Evolutionary conservation across 2,329 filamentous ascomycete genomes (phyloP).

Genomic region (Alternaria atra): DNA sequence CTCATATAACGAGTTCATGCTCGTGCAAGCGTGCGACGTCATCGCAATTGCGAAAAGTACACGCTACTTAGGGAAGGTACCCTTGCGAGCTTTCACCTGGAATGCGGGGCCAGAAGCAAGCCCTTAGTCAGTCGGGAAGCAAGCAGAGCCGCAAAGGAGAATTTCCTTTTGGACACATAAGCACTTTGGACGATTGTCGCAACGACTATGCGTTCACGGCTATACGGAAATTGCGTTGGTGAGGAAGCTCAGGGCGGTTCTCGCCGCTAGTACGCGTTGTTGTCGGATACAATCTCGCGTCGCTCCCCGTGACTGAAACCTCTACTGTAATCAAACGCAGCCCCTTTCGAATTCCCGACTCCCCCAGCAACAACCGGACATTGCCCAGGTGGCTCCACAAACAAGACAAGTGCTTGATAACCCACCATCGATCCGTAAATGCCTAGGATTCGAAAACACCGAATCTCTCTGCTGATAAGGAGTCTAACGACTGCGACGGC

Average conservation of each 20-base stretch:
- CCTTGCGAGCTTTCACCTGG: conserved; percentile 13
- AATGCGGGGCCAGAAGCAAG: conserved; percentile 21
- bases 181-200: background rate
- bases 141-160: background rate
- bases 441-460: conserved; percentile 25
- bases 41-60: conserved; percentile 11
- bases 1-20: background rate
- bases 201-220: conserved; percentile 13
- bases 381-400: conserved; percentile 29
- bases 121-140: background rate
- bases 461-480: conserved; percentile 21
- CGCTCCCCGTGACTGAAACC: conserved; percentile 31
- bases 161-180: conserved; percentile 13
- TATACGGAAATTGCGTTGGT: conserved; percentile 15
- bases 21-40: conserved; percentile 17
- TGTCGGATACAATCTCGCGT: conserved; percentile 37
- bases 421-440: conserved; percentile 16
- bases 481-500: conserved; percentile 23
- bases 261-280: conserved; percentile 40
- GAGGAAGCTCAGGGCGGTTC: conserved; percentile 16
- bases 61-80: conserved; percentile 12
- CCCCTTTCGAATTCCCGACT: conserved; percentile 22
- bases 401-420: conserved; percentile 15
- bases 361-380: conserved; percentile 37
- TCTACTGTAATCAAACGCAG: conserved; percentile 34